Base-by-base conservation (phyloP, 2,329 filamentous ascomycete genomes). In the Aspergillus sp. region DNA sequence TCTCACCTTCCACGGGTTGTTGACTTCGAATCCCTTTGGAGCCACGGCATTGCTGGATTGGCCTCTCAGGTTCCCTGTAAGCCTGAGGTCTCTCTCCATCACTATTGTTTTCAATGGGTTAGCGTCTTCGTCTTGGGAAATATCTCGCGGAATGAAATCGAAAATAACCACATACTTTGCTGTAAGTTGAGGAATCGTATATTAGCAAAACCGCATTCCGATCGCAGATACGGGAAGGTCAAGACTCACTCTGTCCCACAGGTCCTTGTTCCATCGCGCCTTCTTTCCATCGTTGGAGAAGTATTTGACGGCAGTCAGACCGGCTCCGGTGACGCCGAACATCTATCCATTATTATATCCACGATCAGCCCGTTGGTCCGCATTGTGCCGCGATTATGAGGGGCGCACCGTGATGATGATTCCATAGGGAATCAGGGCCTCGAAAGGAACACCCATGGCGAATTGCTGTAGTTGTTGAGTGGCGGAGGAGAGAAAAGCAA, bases 371-470 rank as follows among this genome's bases (percentile, higher is more conserved):
- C 17, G n/a, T 19, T 7, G 33, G 33, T 37, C 25, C 25, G 10
- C 25, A 30, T 30, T 30, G 25, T 30, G 12, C 25, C 25, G 25
- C 25, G 4, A 52, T 49, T 45, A 53, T 45, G 53, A 50, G 48
- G 52, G 44, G 70, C 78, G 53, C 77, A 83, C 80, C 63, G 68
- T 75, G 47, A 81, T 69, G 69, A 83, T 81, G 63, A 84, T 79
- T 58, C 74, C 81, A 64, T 83, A 84, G 43, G 81, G 81, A 59
- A 84, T 63, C 56, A 84, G 68, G 56, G 81, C 77, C 71, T 85
- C 82, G 66, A 84, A 84, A 41, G 82, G 82, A 53, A 85, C 79
- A 68, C 80, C 80, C 82, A 83, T 83, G 55, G n/a, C 9, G n/a
- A n/a, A 7, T 37, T 54, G 57, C 55, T 48, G 42, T 20, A 45